Evolutionary conservation across 345 rosid species (phyloP), one percentile per base, ranked within the genome.

Genomic region (Linum usitatissimum): DNA sequence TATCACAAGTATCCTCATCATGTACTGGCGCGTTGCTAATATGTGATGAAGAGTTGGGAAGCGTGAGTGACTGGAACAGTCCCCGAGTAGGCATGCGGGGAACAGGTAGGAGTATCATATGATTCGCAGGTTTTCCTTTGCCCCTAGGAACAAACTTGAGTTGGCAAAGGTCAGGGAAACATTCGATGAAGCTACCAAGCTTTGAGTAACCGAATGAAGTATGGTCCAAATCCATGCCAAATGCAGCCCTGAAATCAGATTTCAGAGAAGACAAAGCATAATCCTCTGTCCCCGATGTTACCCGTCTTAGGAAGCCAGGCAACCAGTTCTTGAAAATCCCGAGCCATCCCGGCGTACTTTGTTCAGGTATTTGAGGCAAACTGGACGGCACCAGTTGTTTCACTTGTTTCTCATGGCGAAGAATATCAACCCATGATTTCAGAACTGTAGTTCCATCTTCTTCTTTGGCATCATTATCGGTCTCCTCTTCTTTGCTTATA

Each of bases 221-320:
- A 61, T 90, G 97, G 59, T 90, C 86, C 53, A 90, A 57, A 28
- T 90, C 90, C 55, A 79, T 70, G 63, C 83, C 83, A 75, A 74
- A 90, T 40, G 66, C 67, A 69, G 78, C 64, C 57, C 78, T 82
- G 76, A 87, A 90, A 74, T 90, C 97, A 18, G 82, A 74, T 81
- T 90, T 90, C 60, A 87, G 80, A 55, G 95, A 90, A 53, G 97
- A 87, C 10, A 90, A 84, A 61, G 97, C 86, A 78, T 87, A 90
- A 60, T 69, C 75, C 58, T 23, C 77, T 53, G 65, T 82, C 53
- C 59, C 64, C 57, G 51, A 65, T 61, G 84, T 71, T 57, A 62
- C 60, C 65, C 73, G 72, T 55, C 53, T 56, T 59, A 90, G 68
- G 78, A 79, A 79, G 57, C 53, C 4, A 18, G 92, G 97, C 18